A percentile compares a stretch with the other conserved stretches of the same genome.
phyloP scores from a whole-genome alignment of 768 basidiomycete genomes.

The Pleurotus citrinopileatus region DNA sequence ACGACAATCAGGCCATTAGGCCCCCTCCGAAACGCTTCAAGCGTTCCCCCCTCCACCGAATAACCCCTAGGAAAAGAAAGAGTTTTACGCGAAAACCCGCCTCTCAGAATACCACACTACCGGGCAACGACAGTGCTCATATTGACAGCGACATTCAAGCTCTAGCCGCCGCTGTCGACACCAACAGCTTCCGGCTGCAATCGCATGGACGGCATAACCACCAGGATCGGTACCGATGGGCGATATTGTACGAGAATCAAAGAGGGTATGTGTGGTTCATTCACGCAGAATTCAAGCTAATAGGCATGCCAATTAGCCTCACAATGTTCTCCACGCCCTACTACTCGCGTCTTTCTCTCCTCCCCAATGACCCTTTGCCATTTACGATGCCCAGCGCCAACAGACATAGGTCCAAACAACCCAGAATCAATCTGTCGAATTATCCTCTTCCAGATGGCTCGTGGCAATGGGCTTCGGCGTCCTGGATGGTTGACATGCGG shows the following conservation, averaged over 20 bases:
- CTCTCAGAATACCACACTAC: background rate
- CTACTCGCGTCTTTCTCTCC: constrained; percentile 67
- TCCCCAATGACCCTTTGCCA: constrained; percentile 70
- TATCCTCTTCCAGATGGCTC: constrained; percentile 78
- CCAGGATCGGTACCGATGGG: constrained; percentile 69
- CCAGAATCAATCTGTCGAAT: constrained; percentile 52
- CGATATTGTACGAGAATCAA: constrained; percentile 79
- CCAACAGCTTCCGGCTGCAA: no score
- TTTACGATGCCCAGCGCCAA: constrained; percentile 60
- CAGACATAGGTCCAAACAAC: constrained; percentile 40
- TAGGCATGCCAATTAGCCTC: constrained; percentile 34
- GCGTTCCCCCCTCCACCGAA: background rate
- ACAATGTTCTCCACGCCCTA: constrained; percentile 71
- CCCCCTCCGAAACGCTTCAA: background rate
- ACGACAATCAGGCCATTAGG: background rate
- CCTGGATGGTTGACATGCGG: constrained; percentile 91
- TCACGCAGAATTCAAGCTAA: background rate
- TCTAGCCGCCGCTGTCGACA: no score
- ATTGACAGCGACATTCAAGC: no score
- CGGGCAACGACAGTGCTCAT: no score
- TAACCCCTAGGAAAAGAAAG: background rate
- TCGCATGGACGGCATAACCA: background rate
- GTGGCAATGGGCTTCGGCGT: constrained; percentile 78
- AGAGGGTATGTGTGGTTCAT: constrained; percentile 52
- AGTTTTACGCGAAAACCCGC: background rate